Conservation (phyloP, 768 basidiomycete genomes). For the Amanita subjunquillea region DNA sequence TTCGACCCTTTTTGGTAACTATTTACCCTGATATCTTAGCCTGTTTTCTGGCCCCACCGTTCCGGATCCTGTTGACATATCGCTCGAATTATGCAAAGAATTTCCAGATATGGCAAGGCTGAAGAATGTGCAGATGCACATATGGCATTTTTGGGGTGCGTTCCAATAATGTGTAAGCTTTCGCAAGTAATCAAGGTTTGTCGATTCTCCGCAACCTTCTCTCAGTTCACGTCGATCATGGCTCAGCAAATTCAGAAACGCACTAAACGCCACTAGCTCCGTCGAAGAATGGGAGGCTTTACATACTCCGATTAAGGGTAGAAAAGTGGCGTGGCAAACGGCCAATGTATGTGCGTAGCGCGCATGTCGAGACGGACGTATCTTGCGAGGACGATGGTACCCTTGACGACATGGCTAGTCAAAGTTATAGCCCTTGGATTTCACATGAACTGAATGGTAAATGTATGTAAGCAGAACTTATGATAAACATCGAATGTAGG, state of each 20-base stretch:
- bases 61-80: constrained; percentile 58
- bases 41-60: constrained; percentile 38
- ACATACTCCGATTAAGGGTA: constrained; percentile 26
- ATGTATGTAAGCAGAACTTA: too few species aligned
- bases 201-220: constrained; percentile 8
- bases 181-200: background rate
- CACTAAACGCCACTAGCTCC: constrained; percentile 28
- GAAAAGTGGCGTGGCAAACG: constrained; percentile 37
- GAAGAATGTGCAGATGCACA: constrained; percentile 46
- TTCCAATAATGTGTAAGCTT: constrained; percentile 46
- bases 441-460: background rate
- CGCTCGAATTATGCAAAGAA: constrained; percentile 49
- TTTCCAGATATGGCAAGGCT: constrained; percentile 42
- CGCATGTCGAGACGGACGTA: background rate
- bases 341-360: constrained; percentile 8
- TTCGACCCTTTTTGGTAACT: background rate
- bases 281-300: constrained; percentile 38
- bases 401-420: background rate
- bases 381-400: background rate
- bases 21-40: constrained; percentile 21
- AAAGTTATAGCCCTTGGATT: background rate
- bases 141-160: constrained; percentile 51
- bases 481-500: background rate
- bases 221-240: constrained; percentile 39
- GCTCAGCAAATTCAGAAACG: constrained; percentile 44